Evolutionary conservation across 192 early-diverging fungal genomes (phyloP), one percentile per base, ranked within the genome.

Genomic region (Podila epigama): DNA sequence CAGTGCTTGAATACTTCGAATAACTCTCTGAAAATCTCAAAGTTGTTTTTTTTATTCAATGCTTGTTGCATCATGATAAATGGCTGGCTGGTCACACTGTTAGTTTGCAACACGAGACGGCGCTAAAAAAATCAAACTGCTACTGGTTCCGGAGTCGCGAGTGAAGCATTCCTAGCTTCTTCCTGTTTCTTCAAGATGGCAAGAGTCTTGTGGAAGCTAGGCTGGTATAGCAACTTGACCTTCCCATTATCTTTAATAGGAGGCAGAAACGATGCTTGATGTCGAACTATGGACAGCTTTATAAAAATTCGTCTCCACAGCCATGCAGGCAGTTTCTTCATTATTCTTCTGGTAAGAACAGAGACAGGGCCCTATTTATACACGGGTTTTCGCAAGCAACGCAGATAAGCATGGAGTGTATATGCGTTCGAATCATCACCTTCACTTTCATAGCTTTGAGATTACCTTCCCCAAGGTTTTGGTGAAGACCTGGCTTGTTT

Each of bases 381-480:
- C 9, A 22, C 8, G 25, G 13, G 18, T 48, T 5, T 48, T 22
- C n/a, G 44, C n/a, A 48, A 20, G 5, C 4, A 20, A 2, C 20
- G 25, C 5, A 9, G 37, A 13, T 9, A 39, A 39, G 37, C 13
- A 39, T 6, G 37, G 13, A 39, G 13, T 39, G 37, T 13, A 39
- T 9, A 6, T 39, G 7, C 7, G 7, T 39, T 13, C 37, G 13
- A 39, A 39, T 13, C 37, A 39, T 13, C 41, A n/a, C 3, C 20
- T 5, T 44, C 18, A 44, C 10, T 44, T n/a, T 4, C 10, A 15
- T n/a, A 5, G 5, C 13, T n/a, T 4, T n/a, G 6, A 22, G n/a
- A 16, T 48, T 42, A 60, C 58, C 58, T 60, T 60, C 5, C 22
- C 58, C 22, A 27, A 28, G 37, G 42, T 48, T 3, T 42, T 60